Evolutionary conservation across 176 grass and related monocot genomes (phyloP).

Genomic region (Ananas comosus): DNA sequence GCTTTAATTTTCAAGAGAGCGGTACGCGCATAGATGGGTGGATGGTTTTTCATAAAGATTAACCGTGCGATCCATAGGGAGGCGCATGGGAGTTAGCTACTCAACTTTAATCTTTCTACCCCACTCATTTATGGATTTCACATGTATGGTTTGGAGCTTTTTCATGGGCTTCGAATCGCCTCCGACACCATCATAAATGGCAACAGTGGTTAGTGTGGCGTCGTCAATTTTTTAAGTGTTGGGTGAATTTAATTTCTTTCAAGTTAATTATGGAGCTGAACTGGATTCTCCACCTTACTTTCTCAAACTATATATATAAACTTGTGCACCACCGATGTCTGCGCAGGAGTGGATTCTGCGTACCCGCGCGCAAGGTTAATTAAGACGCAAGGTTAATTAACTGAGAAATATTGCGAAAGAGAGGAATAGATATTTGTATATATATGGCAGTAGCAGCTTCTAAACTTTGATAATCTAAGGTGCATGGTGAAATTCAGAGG

Average conservation of each 20-base stretch:
- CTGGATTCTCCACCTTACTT: not conserved
- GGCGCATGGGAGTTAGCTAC: not conserved
- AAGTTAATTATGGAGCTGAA: not conserved
- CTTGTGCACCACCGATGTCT: not conserved
- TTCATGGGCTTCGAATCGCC: not conserved
- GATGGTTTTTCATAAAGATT: too few species aligned
- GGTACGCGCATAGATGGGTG: too few species aligned
- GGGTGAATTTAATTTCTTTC: not conserved
- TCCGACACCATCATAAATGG: not conserved
- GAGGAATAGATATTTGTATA: too few species aligned
- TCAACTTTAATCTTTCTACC: not conserved
- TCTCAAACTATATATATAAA: not conserved
- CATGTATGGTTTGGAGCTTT: not conserved
- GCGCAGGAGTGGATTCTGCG: too few species aligned
- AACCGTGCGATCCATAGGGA: too few species aligned
- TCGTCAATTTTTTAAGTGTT: not conserved
- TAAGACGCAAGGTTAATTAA: too few species aligned
- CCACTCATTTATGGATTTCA: conserved; percentile 2
- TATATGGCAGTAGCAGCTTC: too few species aligned
- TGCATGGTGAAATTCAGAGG: too few species aligned
- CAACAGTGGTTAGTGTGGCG: not conserved
- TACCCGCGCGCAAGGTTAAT: too few species aligned
- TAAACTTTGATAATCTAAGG: too few species aligned
- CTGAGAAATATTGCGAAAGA: too few species aligned
- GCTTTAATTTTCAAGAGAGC: too few species aligned